Base-by-base conservation (phyloP, 176 grass and related monocot species). In the Metroxylon sagu region DNA sequence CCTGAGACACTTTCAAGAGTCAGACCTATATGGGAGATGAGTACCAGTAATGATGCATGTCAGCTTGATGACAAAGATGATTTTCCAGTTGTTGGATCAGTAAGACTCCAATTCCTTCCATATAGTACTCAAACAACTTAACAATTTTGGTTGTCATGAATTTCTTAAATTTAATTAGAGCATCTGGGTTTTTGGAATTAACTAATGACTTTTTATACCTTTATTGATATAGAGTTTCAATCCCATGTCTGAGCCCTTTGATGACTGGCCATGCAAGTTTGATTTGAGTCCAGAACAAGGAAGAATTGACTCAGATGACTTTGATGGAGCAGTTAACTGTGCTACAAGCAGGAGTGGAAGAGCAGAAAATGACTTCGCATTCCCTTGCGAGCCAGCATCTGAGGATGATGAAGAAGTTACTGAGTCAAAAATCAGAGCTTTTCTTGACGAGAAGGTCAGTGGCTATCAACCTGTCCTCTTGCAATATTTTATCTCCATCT, bases 371-470 rank as follows among this genome's bases (percentile, higher is more conserved):
- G 77, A 79, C 61, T 96, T 87, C 57, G 84, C 83, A 19, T 87
- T 90, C 56, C 73, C 70, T 63, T 64, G 70, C 0, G 80, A 91
- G 65, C 63, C 77, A 78, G 83, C 69, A 62, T 82, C 78, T 54
- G 84, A 98, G 35, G 93, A 92, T 59, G 93, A 85, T 14, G 31
- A 35, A 7, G 83, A 83, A 82, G 84, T 88, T 57, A 98, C 76
- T 6, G 93, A 98, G 56, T 85, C 74, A 71, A 98, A 92, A 75
- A 98, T 98, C 64, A 91, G 86, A 71, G 87, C 81, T 61, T 98
- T 92, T 83, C 88, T 98, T 62, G 87, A 92, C 5, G 87, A 98
- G 57, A 98, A 92, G 88, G 93, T 98, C 80, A 53, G 59, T 5
- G 29, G 6, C 3, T 16, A 5, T n/a, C 25, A 72, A 48, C 14